A percentile compares a stretch with the other conserved stretches of the same genome.
These are phyloP conservation scores for Magnusiomyces paraingens DNA, from an alignment of 1,139 yeast genomes.

Conservation along the genomic window DNA sequence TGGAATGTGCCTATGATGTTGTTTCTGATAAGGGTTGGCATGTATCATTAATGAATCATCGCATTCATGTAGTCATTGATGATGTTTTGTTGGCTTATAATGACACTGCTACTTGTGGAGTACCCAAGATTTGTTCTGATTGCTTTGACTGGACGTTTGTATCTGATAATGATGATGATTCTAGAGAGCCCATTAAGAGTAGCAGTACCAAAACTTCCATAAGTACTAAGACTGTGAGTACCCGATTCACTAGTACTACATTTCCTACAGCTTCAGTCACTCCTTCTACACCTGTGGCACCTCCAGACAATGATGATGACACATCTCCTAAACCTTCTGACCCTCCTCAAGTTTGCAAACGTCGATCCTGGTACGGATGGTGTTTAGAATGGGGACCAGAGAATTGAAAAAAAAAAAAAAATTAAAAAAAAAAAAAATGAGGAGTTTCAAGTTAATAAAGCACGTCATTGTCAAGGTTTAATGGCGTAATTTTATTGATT, in stretches of 20 bases:
- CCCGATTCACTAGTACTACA: conserved; percentile 6
- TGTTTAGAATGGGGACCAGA: conserved; percentile 21
- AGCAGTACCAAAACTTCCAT: background rate
- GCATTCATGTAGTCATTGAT: conserved; percentile 88
- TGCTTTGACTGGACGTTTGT: conserved; percentile 89
- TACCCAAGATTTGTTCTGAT: conserved; percentile 71
- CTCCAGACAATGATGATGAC: conserved; percentile 14
- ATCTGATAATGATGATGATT: conserved; percentile 32
- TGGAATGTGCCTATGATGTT: conserved; percentile 81
- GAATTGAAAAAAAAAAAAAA: too few relatives aligned
- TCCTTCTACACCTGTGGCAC: conserved; percentile 9
- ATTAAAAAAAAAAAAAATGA: too few relatives aligned
- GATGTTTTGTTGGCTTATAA: conserved; percentile 68
- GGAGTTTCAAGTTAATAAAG: too few relatives aligned
- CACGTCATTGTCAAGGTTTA: too few relatives aligned
- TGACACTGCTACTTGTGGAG: conserved; percentile 65
- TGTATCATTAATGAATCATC: conserved; percentile 78
- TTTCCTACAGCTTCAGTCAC: conserved; percentile 10
- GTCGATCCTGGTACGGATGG: conserved; percentile 28
- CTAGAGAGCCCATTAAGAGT: conserved; percentile 3
- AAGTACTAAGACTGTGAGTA: background rate
- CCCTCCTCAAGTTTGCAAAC: conserved; percentile 21
- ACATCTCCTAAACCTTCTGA: conserved; percentile 10
- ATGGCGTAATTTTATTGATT: background rate
- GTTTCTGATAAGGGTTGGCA: conserved; percentile 90